A percentile compares a stretch with the other conserved stretches of the same genome.
Conservation (phyloP, 2,329 filamentous ascomycete genomes). For the Fusarium oligoseptatum region DNA sequence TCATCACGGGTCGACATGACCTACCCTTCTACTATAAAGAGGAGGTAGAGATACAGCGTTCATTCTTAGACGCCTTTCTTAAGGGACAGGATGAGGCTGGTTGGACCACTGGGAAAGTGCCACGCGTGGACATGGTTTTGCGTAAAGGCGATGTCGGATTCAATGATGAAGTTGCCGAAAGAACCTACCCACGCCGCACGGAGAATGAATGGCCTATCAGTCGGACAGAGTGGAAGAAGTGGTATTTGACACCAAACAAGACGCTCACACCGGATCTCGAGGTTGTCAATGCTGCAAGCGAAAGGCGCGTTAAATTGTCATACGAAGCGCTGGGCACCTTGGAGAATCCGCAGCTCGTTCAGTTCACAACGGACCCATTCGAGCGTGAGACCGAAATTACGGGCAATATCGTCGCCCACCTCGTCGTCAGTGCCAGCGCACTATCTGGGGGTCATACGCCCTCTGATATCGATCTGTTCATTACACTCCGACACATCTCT, state of each 20-base stretch:
- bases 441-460: slow-evolving; percentile 51
- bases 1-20: slow-evolving; percentile 77
- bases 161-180: slow-evolving; percentile 72
- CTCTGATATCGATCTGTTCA: slow-evolving; percentile 71
- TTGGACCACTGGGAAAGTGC: slow-evolving; percentile 69
- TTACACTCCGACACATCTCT: slow-evolving; percentile 71
- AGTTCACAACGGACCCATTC: slow-evolving; percentile 70
- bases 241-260: slow-evolving; percentile 64
- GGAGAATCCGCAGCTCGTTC: slow-evolving; percentile 57
- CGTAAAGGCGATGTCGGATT: slow-evolving; percentile 75
- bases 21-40: slow-evolving; percentile 78
- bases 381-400: slow-evolving; percentile 75
- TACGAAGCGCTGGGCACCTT: neutral
- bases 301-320: neutral
- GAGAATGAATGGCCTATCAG: slow-evolving; percentile 76
- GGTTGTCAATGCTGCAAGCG: neutral
- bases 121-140: slow-evolving; percentile 70
- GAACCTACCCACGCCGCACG: slow-evolving; percentile 62
- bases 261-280: neutral
- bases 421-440: slow-evolving; percentile 72
- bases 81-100: slow-evolving; percentile 73
- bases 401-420: slow-evolving; percentile 73
- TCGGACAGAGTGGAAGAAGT: slow-evolving; percentile 72
- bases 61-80: slow-evolving; percentile 78
- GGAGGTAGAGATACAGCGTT: slow-evolving; percentile 74